Evolutionary conservation across 495 filamentous ascomycete genomes (phyloP).

Genomic region (Aspergillus carlsbadensis): DNA sequence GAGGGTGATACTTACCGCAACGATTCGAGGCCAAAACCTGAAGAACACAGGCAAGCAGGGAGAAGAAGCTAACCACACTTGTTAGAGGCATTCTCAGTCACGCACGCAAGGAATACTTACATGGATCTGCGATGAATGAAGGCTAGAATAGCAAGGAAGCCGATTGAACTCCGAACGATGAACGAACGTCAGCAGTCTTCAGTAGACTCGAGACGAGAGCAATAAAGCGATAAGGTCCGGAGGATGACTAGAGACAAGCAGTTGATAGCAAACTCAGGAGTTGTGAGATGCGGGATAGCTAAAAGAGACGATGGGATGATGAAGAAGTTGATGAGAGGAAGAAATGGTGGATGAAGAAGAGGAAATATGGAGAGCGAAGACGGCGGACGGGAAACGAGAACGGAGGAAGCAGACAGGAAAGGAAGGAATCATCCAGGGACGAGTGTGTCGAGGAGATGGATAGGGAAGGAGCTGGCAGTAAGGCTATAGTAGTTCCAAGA

Average conservation of each 20-base stretch:
- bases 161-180: neutral
- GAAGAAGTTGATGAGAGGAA: constrained; percentile 17
- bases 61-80: neutral
- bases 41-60: neutral
- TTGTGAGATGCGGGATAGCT: constrained; percentile 9
- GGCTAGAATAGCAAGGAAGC: constrained; percentile 6
- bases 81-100: neutral
- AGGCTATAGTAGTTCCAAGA: neutral
- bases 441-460: neutral
- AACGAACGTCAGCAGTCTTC: constrained; percentile 7
- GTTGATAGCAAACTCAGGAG: constrained; percentile 11
- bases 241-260: constrained; percentile 6
- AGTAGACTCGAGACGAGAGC: neutral
- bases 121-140: constrained; percentile 9
- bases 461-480: neutral
- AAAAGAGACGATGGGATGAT: constrained; percentile 24
- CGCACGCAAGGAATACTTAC: constrained; percentile 1
- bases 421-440: constrained; percentile 5
- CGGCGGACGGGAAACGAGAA: constrained; percentile 5
- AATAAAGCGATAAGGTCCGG: neutral
- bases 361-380: neutral
- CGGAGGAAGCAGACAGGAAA: constrained; percentile 1
- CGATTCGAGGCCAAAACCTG: neutral
- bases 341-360: constrained; percentile 6
- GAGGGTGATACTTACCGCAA: constrained; percentile 6